Base-by-base conservation (phyloP, 208 protist genomes). In the Naegleria gruberi region DNA sequence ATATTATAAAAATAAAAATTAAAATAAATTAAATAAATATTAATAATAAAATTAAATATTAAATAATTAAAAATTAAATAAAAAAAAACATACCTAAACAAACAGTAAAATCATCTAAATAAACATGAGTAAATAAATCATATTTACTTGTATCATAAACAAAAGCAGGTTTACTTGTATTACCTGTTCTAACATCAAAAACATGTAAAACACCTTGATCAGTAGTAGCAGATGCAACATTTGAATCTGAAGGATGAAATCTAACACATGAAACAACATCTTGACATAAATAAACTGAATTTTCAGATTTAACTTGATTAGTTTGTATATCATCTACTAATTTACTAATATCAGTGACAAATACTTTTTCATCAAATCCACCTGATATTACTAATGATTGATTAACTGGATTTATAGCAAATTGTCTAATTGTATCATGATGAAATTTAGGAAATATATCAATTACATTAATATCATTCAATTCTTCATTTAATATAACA, bases 91-190 rank as follows among this genome's bases (percentile, higher is more conserved):
- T n/a, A n/a, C n/a, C 84, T 30, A 88, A 65, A 88, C 43, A 65
- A 17, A 88, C 45, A 30, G 84, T 88, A 30, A 65, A 55, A 65
- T 88, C 84, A 65, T 88, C 45, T 30, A 88, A 12, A 42, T 88
- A 88, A 4, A 45, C 30, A 42, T 88, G 84, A 43, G 45, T 65
- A 12, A 37, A 65, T n/a, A 88, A 65, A 43, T 88, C 84, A 40
- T 40, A n/a, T 30, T 88, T 88, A 12, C 30, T 19, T 43, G 44
- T 65, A 42, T 40, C 84, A 65, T 65, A 88, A 3, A 88, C 84
- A 42, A 65, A 88, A 5, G 84, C 84, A 23, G 84, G 84, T 42
- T 88, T 88, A 0, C 26, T 37, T 1, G 43, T 65, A 1, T 88
- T 6, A 65, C 43, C 45, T 4, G 45, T 65, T 43, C 84, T 34